A percentile compares a stretch with the other conserved stretches of the same genome.
Evolutionary conservation across 1,284 basidiomycete species (phyloP).

Genomic region (Naganishia sp.): DNA sequence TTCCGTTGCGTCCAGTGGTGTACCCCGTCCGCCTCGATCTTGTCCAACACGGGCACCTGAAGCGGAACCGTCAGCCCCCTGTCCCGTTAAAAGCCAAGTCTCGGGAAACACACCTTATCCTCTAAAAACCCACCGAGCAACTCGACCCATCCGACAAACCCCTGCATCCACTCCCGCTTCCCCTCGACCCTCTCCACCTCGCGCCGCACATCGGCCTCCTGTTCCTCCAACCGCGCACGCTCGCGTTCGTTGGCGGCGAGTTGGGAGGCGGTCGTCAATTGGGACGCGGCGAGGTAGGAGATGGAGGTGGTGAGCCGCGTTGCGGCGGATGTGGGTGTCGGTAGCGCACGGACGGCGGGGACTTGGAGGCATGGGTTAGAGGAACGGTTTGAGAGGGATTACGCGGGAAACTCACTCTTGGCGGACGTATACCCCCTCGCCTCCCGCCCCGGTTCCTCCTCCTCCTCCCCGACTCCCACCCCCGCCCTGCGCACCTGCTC

Average conservation of each 20-base stretch:
- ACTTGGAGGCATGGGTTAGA: constrained; percentile 61
- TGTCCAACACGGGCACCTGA: constrained; percentile 79
- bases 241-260: constrained; percentile 59
- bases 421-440: constrained; percentile 69
- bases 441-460: constrained; percentile 26
- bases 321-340: constrained; percentile 70
- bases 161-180: constrained; percentile 83
- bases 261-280: constrained; percentile 35
- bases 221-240: constrained; percentile 66
- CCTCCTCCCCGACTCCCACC: background rate
- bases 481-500: constrained; percentile 78
- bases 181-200: constrained; percentile 76
- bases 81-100: background rate
- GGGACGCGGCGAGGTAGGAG: constrained; percentile 58
- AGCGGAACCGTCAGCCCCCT: background rate
- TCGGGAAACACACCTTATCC: constrained; percentile 68
- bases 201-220: constrained; percentile 75
- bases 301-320: constrained; percentile 65
- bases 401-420: constrained; percentile 63
- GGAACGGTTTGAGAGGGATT: constrained; percentile 59
- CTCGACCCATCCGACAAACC: constrained; percentile 84
- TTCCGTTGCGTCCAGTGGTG: constrained; percentile 53
- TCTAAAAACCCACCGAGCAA: constrained; percentile 83
- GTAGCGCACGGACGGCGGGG: constrained; percentile 56
- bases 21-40: constrained; percentile 43